These are phyloP conservation scores for Tardiomyces digboiensis DNA, from an alignment of 1,139 yeast genomes.

Conservation along the genomic window DNA sequence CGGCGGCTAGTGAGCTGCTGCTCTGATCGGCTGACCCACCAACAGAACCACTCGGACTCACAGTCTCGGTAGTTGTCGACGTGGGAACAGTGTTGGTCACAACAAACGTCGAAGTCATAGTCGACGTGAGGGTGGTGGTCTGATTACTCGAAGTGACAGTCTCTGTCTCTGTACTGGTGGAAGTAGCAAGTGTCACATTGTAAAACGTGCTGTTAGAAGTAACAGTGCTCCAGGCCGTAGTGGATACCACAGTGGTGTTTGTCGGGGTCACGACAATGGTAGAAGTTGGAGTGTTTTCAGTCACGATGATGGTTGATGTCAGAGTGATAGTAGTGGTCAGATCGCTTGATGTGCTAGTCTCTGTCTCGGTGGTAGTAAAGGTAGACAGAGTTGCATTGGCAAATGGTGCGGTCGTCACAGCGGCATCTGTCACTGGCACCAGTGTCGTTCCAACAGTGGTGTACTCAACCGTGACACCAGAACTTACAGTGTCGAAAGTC, in stretches of 20 bases:
- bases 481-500: constrained; percentile 1
- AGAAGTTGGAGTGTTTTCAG: constrained; percentile 14
- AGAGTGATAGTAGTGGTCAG: constrained; percentile 19
- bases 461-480: neutral
- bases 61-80: too few relatives aligned
- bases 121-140: too few relatives aligned
- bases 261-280: constrained; percentile 1
- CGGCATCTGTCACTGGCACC: constrained; percentile 12
- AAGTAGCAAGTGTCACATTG: too few relatives aligned
- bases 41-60: too few relatives aligned
- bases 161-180: too few relatives aligned
- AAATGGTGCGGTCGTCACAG: constrained; percentile 16
- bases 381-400: constrained; percentile 16
- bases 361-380: constrained; percentile 17
- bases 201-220: neutral
- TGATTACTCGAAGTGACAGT: too few relatives aligned
- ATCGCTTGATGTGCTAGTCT: constrained; percentile 18
- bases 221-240: neutral
- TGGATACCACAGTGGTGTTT: neutral
- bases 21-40: too few relatives aligned
- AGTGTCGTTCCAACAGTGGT: constrained; percentile 9
- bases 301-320: constrained; percentile 15
- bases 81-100: too few relatives aligned
- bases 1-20: too few relatives aligned
- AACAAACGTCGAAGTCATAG: too few relatives aligned